Conservation (phyloP, 306 rosid genomes). For the Gynostemma pentaphyllum region DNA sequence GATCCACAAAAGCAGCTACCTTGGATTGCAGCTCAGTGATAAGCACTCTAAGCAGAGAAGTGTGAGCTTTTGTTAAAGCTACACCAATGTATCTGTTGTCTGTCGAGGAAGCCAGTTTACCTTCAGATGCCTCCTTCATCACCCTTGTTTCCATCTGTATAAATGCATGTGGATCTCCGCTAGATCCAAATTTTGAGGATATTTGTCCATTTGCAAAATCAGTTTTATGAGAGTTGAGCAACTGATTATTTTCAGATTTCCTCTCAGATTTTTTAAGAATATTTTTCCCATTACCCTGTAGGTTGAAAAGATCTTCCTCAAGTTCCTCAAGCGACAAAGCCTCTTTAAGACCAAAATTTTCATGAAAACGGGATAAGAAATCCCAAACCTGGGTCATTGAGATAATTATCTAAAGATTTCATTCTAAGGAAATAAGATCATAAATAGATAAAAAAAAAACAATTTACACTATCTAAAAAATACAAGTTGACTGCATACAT, state of each 20-base stretch:
- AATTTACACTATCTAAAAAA: slow-evolving; percentile 2
- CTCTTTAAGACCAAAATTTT: slow-evolving; percentile 58
- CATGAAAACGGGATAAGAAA: slow-evolving; percentile 51
- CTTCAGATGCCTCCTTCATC: slow-evolving; percentile 69
- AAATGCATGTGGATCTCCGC: slow-evolving; percentile 50
- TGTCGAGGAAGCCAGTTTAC: slow-evolving; percentile 55
- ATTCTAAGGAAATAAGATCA: slow-evolving; percentile 1
- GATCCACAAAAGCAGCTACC: slow-evolving; percentile 93
- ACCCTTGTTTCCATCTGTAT: slow-evolving; percentile 76
- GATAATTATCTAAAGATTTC: slow-evolving; percentile 9
- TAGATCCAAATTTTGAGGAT: slow-evolving; percentile 29
- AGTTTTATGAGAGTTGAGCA: slow-evolving; percentile 18
- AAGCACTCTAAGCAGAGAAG: slow-evolving; percentile 68
- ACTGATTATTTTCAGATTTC: slow-evolving; percentile 24
- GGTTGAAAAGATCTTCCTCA: slow-evolving; percentile 81
- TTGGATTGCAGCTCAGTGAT: slow-evolving; percentile 74
- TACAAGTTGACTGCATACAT: slow-evolving; percentile 14
- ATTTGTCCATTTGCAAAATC: slow-evolving; percentile 26
- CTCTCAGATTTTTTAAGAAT: slow-evolving; percentile 32
- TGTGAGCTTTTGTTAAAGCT: slow-evolving; percentile 79
- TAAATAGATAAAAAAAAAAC: not conserved
- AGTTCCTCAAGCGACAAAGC: slow-evolving; percentile 56
- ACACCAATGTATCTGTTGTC: slow-evolving; percentile 68
- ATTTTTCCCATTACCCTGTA: slow-evolving; percentile 57
- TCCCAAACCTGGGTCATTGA: slow-evolving; percentile 67